These are phyloP conservation scores for Pyrrhoderma noxium DNA, from an alignment of 1,284 basidiomycete species.

Conservation along the genomic window DNA sequence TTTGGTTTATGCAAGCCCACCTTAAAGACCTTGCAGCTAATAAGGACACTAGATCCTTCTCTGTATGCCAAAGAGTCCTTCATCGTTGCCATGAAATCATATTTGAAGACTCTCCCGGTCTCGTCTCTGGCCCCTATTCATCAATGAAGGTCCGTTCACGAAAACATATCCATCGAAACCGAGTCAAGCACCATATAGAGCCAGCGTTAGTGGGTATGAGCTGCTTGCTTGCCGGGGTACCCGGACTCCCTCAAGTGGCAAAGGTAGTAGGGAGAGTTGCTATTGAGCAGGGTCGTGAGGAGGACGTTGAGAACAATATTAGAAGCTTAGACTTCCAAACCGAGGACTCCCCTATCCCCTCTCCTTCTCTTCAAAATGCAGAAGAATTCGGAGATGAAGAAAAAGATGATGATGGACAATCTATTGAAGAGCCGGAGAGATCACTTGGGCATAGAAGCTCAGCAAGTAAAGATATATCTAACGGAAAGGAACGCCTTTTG, in stretches of 20 bases:
- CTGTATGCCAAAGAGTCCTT: conserved; percentile 87
- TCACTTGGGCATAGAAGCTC: conserved; percentile 8
- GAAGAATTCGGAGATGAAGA: conserved; percentile 29
- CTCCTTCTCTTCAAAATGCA: conserved; percentile 25
- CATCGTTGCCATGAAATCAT: conserved; percentile 96
- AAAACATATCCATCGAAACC: conserved; percentile 47
- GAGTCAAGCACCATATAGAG: conserved; percentile 64
- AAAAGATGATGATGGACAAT: conserved; percentile 22
- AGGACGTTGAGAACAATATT: conserved; percentile 43
- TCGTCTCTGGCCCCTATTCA: conserved; percentile 58
- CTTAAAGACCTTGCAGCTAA: conserved; percentile 77
- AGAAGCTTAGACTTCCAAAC: conserved; percentile 43
- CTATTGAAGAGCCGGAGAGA: conserved; percentile 17
- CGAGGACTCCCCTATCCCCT: conserved; percentile 28
- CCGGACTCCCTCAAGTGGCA: conserved; percentile 73
- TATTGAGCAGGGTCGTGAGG: conserved; percentile 79
- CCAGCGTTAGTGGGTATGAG: conserved; percentile 85
- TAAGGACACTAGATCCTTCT: conserved; percentile 74
- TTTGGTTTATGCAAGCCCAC: conserved; percentile 97
- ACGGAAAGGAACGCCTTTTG: conserved; percentile 23
- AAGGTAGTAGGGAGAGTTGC: conserved; percentile 76
- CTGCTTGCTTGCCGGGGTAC: conserved; percentile 68
- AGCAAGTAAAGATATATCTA: conserved; percentile 15
- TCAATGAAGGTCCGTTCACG: conserved; percentile 40
- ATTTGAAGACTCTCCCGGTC: conserved; percentile 79